A percentile compares a stretch with the other conserved stretches of the same genome.
phyloP scores from a whole-genome alignment of 306 rosid genomes.

The cucumber (Cucumis sativus) region DNA sequence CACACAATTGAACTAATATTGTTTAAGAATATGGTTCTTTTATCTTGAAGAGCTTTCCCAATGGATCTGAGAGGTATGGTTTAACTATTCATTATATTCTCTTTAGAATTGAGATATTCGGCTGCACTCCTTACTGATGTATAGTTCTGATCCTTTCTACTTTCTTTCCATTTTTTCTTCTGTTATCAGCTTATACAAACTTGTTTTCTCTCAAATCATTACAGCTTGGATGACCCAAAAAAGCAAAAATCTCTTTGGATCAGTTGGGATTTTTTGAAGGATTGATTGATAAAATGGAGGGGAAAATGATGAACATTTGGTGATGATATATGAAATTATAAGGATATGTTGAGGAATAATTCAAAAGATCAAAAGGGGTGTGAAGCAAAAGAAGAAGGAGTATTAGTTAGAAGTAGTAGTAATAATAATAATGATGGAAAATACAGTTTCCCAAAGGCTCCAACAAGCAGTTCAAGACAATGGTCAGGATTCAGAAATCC shows the following conservation, averaged over 20 bases:
- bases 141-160: too few relatives aligned
- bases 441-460: constrained; percentile 16
- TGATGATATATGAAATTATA: not conserved
- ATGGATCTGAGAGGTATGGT: not conserved
- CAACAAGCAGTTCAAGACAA: constrained; percentile 27
- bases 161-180: too few relatives aligned
- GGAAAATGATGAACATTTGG: not conserved
- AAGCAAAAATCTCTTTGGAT: too few relatives aligned
- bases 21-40: not conserved
- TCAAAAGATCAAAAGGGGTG: constrained; percentile 33
- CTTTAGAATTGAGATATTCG: not conserved
- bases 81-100: not conserved
- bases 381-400: constrained; percentile 32
- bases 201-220: not conserved
- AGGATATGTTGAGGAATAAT: constrained; percentile 34
- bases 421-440: not conserved
- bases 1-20: not conserved
- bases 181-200: not conserved
- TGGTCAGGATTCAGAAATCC: constrained; percentile 73
- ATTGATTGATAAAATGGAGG: not conserved
- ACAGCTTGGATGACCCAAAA: not conserved
- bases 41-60: not conserved
- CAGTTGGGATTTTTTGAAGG: not conserved
- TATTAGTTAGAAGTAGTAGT: too few relatives aligned
- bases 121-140: too few relatives aligned